Conservation (phyloP, 148 eudicot genomes). For the Beta vulgaris region DNA sequence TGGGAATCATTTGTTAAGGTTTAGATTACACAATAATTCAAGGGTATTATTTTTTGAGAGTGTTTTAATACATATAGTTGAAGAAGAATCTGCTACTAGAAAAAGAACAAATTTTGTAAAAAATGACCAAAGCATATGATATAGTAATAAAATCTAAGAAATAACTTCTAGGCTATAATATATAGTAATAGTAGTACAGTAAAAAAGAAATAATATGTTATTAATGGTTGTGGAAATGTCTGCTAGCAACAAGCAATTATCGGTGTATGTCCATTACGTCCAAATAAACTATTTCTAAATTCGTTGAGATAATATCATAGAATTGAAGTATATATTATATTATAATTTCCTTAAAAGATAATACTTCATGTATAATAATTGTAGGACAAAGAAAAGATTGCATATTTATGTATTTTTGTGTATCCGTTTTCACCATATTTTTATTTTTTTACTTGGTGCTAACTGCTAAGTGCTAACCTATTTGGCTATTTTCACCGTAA, state of each 20-base stretch:
- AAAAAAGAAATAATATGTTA: too few species aligned
- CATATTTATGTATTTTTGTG: too few species aligned
- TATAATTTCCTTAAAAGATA: too few species aligned
- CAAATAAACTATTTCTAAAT: constrained; percentile 17
- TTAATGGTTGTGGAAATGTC: constrained; percentile 37
- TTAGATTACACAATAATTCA: background rate
- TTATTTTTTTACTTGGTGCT: too few species aligned
- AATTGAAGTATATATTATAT: background rate
- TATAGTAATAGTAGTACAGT: too few species aligned
- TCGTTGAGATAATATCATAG: background rate
- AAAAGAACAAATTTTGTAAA: background rate
- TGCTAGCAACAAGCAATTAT: constrained; percentile 38
- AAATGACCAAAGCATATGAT: constrained; percentile 16
- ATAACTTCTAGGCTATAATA: too few species aligned
- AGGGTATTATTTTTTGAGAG: background rate
- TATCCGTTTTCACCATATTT: too few species aligned
- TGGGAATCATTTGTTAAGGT: background rate
- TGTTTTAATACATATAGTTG: background rate
- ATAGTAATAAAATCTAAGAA: background rate
- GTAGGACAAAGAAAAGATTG: too few species aligned
- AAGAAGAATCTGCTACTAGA: constrained; percentile 18
- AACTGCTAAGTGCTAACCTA: too few species aligned
- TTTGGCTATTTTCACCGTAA: too few species aligned
- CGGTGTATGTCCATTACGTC: constrained; percentile 24
- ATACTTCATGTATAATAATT: too few species aligned